A percentile compares a stretch with the other conserved stretches of the same genome.
phyloP scores from a whole-genome alignment of 345 rosid species.

The Populus simonii region DNA sequence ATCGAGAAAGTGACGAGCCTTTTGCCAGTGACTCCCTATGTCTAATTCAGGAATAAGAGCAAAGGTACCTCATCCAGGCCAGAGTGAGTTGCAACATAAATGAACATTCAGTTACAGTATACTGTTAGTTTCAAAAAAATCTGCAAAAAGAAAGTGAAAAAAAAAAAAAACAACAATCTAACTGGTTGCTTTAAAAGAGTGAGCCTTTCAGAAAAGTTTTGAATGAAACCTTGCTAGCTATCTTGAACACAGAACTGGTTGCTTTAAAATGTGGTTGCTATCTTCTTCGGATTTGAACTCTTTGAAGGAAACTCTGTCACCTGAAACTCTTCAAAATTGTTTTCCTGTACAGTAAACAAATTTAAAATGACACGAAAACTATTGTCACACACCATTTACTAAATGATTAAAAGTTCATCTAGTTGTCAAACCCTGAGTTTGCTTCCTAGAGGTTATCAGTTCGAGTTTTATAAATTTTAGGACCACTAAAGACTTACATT shows the following conservation, averaged over 20 bases:
- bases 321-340: slow-evolving; percentile 1
- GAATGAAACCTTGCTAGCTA: background rate
- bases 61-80: no score
- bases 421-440: no score
- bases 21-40: no score
- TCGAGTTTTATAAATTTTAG: no score
- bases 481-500: no score
- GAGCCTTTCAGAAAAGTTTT: slow-evolving; percentile 6
- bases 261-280: background rate
- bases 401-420: background rate
- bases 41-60: no score
- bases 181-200: no score
- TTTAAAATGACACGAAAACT: background rate
- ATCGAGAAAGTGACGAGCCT: no score
- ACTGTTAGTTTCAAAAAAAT: background rate
- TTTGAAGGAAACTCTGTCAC: background rate
- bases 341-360: background rate
- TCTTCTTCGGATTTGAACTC: background rate
- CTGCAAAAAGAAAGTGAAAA: background rate
- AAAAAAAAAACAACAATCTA: background rate
- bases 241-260: background rate
- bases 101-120: background rate
- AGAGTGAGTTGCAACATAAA: background rate
- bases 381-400: background rate
- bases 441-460: no score